A percentile compares a stretch with the other conserved stretches of the same genome.
Conservation (phyloP, 2,329 filamentous ascomycete genomes). For the Ascochyta pisi region DNA sequence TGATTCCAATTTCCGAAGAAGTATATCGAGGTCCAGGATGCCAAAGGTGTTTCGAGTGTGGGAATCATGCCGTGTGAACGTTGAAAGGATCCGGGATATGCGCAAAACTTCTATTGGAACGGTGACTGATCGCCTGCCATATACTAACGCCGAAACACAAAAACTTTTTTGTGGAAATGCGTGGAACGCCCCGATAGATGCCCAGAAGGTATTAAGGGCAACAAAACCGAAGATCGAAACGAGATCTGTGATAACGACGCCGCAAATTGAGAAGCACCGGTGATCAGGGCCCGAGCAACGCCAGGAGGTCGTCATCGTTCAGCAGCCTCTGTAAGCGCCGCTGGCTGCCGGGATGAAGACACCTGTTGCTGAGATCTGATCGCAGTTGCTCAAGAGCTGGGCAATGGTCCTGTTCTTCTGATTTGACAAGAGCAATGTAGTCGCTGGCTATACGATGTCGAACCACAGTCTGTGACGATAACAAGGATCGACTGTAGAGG, state of each 20-base stretch:
- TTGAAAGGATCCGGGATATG: slow-evolving; percentile 30
- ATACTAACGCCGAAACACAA: slow-evolving; percentile 41
- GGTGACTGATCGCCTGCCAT: slow-evolving; percentile 32
- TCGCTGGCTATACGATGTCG: slow-evolving; percentile 62
- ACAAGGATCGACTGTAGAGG: slow-evolving; percentile 68
- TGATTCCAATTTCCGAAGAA: slow-evolving; percentile 19
- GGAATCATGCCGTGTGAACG: slow-evolving; percentile 35
- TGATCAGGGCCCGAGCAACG: slow-evolving; percentile 56
- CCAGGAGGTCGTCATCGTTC: slow-evolving; percentile 57
- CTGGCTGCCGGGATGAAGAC: slow-evolving; percentile 62
- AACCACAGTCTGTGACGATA: slow-evolving; percentile 57
- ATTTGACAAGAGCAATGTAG: slow-evolving; percentile 62
- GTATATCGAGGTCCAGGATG: slow-evolving; percentile 18
- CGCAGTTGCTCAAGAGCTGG: slow-evolving; percentile 60
- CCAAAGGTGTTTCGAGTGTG: slow-evolving; percentile 36
- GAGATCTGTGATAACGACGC: slow-evolving; percentile 11
- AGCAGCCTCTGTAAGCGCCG: slow-evolving; percentile 63
- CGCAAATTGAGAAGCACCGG: slow-evolving; percentile 12
- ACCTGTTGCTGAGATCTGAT: slow-evolving; percentile 61
- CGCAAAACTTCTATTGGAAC: slow-evolving; percentile 33
- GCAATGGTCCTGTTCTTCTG: slow-evolving; percentile 53
- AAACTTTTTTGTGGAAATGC: slow-evolving; percentile 42
- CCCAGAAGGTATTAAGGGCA: slow-evolving; percentile 30
- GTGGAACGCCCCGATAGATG: slow-evolving; percentile 26
- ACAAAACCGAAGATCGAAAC: slow-evolving; percentile 24